Percentiles rank a stretch among this genome's conserved stretches.
Evolutionary conservation across 441 rosid genomes (phyloP).

Genomic region (Erodium chrysanthum): DNA sequence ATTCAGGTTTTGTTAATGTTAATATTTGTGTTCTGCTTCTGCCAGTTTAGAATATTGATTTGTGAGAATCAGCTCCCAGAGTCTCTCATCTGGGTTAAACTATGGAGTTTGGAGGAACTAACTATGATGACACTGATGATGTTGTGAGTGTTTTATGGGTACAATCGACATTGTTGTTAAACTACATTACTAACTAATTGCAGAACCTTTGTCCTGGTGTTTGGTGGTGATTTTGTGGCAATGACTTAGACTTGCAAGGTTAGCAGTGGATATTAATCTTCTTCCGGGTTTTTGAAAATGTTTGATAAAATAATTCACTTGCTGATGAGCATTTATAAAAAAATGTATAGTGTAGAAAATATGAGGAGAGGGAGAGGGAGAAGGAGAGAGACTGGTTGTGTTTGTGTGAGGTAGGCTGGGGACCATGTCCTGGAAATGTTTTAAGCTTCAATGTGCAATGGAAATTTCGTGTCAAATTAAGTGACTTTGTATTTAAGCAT

Average conservation of each 20-base stretch:
- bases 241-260: slow-evolving; percentile 4
- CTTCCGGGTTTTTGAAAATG: slow-evolving; percentile 1
- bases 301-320: neutral
- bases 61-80: neutral
- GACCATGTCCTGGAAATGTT: neutral
- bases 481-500: slow-evolving; percentile 1
- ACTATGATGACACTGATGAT: neutral
- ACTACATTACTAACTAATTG: neutral
- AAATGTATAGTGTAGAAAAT: neutral
- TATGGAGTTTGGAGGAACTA: neutral
- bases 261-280: neutral
- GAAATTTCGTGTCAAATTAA: neutral
- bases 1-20: neutral
- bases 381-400: neutral
- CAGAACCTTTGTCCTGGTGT: neutral
- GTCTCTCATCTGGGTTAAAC: neutral
- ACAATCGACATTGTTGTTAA: neutral
- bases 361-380: neutral
- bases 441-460: neutral
- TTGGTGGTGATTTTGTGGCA: neutral
- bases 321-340: neutral
- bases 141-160: neutral
- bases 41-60: neutral
- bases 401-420: slow-evolving; percentile 4
- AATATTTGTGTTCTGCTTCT: neutral